These are phyloP conservation scores for Ceratocystis eucalypticola DNA, from an alignment of 2,329 filamentous ascomycete species.

Conservation along the genomic window DNA sequence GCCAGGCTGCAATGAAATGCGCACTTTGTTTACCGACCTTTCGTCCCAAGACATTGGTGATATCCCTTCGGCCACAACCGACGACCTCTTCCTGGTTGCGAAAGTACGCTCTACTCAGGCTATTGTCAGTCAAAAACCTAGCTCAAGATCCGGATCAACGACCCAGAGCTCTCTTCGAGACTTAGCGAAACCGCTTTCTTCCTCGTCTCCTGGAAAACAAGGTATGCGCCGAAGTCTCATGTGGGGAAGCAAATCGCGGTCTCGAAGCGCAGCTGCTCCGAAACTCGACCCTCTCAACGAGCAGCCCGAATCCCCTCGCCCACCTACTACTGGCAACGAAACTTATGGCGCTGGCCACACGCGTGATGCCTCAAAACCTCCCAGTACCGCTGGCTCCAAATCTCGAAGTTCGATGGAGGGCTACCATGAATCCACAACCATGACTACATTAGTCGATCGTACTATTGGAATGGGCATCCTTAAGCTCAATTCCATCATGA, in stretches of 20 bases:
- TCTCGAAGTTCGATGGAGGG: constrained; percentile 29
- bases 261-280: constrained; percentile 31
- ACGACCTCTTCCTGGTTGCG: constrained; percentile 70
- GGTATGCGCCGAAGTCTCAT: constrained; percentile 51
- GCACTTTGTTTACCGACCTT: constrained; percentile 78
- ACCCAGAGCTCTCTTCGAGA: constrained; percentile 33
- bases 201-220: constrained; percentile 33
- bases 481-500: constrained; percentile 61
- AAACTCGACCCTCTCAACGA: constrained; percentile 48
- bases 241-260: constrained; percentile 48
- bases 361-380: constrained; percentile 27
- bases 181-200: constrained; percentile 33
- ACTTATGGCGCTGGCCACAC: constrained; percentile 32
- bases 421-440: constrained; percentile 22
- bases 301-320: constrained; percentile 32
- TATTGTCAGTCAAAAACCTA: constrained; percentile 34
- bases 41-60: constrained; percentile 60
- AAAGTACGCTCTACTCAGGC: constrained; percentile 53
- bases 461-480: constrained; percentile 66
- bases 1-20: constrained; percentile 53
- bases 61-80: constrained; percentile 48
- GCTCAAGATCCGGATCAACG: constrained; percentile 38
- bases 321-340: constrained; percentile 27
- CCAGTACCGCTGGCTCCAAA: constrained; percentile 44
- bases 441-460: constrained; percentile 31